Evolutionary conservation across 2,329 filamentous ascomycete genomes (phyloP).

Genomic region (Aureobasidium subglaciale): DNA sequence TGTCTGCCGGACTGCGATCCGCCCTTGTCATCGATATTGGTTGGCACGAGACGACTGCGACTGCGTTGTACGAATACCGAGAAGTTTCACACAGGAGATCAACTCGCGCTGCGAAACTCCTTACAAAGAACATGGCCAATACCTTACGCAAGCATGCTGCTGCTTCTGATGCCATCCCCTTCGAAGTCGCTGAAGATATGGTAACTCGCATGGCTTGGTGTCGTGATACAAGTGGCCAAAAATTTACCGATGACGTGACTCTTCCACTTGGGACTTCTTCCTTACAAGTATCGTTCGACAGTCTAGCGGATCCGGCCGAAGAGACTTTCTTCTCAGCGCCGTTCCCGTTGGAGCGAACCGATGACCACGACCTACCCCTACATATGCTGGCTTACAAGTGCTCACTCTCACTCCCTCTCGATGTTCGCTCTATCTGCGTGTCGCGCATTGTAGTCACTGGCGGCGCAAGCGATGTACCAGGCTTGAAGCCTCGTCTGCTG

Average conservation of each 20-base stretch:
- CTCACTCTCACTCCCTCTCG: slow-evolving; percentile 68
- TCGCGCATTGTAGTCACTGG: slow-evolving; percentile 82
- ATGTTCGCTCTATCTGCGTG: slow-evolving; percentile 80
- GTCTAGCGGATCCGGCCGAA: slow-evolving; percentile 68
- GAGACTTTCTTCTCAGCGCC: slow-evolving; percentile 60
- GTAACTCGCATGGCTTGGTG: slow-evolving; percentile 74
- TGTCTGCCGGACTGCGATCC: slow-evolving; percentile 78
- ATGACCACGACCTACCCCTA: slow-evolving; percentile 80
- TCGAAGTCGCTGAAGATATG: slow-evolving; percentile 78
- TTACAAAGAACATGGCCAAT: slow-evolving; percentile 55
- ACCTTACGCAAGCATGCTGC: slow-evolving; percentile 41
- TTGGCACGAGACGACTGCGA: slow-evolving; percentile 83
- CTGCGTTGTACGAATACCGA: slow-evolving; percentile 82
- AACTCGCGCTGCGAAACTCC: slow-evolving; percentile 63
- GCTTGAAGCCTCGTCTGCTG: slow-evolving; percentile 69
- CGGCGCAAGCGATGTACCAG: slow-evolving; percentile 69
- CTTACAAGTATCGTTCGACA: slow-evolving; percentile 60
- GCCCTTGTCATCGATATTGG: slow-evolving; percentile 83
- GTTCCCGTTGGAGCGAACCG: slow-evolving; percentile 53
- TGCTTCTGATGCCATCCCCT: slow-evolving; percentile 33
- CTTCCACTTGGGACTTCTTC: slow-evolving; percentile 38
- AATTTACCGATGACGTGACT: slow-evolving; percentile 33
- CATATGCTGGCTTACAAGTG: slow-evolving; percentile 69
- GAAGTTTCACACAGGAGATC: slow-evolving; percentile 67
- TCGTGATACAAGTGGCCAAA: slow-evolving; percentile 19